phyloP scores from a whole-genome alignment of 73 alveolate species.

The Paramecium pentaurelia region DNA sequence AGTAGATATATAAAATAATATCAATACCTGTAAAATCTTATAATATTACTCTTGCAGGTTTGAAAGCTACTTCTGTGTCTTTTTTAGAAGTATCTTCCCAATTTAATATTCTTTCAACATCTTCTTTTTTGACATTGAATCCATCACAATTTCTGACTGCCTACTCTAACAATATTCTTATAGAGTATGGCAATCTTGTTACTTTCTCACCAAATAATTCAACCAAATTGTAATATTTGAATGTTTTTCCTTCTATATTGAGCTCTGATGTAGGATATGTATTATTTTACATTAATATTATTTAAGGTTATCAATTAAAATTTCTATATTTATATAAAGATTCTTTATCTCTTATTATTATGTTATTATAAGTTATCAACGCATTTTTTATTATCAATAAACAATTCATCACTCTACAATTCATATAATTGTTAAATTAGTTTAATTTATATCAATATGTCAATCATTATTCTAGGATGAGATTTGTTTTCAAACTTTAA shows the following conservation, averaged over 20 bases:
- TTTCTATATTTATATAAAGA: neutral
- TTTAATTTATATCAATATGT: neutral
- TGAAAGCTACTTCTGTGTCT: slow-evolving; percentile 88
- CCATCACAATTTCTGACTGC: slow-evolving; percentile 92
- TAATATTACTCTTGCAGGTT: slow-evolving; percentile 90
- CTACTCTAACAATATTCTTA: slow-evolving; percentile 81
- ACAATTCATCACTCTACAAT: neutral
- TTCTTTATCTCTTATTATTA: neutral
- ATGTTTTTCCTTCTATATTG: neutral
- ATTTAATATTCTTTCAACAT: slow-evolving; percentile 82
- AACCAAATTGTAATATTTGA: neutral
- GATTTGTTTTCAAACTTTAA: neutral
- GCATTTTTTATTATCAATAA: neutral
- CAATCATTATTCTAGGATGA: neutral
- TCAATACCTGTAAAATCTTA: slow-evolving; percentile 82
- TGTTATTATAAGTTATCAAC: neutral
- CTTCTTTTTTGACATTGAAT: slow-evolving; percentile 74
- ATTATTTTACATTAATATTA: neutral
- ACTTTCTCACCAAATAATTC: slow-evolving; percentile 2
- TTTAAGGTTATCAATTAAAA: neutral
- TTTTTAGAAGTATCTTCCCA: slow-evolving; percentile 76
- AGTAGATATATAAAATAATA: neutral
- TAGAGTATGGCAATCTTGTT: slow-evolving; percentile 76
- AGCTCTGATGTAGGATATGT: neutral
- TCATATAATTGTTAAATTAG: neutral